Evolutionary conservation across 2,329 filamentous ascomycete genomes (phyloP).

Genomic region (Cercospora citrullina): DNA sequence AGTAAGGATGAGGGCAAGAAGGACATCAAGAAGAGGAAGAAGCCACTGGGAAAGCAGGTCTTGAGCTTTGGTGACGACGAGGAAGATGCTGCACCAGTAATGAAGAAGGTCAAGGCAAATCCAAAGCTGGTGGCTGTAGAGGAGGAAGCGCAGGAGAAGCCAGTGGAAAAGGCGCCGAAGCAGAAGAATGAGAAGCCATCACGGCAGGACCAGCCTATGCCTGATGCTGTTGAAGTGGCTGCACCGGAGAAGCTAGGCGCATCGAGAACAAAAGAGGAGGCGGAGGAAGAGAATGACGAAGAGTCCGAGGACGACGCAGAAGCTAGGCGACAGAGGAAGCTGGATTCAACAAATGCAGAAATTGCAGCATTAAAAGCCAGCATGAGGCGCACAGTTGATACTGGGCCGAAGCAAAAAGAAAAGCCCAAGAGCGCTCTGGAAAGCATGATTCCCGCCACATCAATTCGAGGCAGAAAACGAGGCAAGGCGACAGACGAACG

Average conservation of each 20-base stretch:
- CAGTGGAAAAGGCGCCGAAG: conserved; percentile 26
- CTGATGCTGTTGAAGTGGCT: conserved; percentile 12
- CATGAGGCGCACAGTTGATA: conserved; percentile 64
- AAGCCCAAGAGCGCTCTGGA: conserved; percentile 69
- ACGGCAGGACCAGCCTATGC: conserved; percentile 20
- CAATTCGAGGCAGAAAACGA: conserved; percentile 69
- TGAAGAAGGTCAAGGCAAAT: conserved; percentile 79
- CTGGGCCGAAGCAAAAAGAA: conserved; percentile 47
- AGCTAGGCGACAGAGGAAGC: conserved; percentile 27
- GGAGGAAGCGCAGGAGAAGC: conserved; percentile 31
- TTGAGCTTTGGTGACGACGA: conserved; percentile 74
- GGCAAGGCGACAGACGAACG: conserved; percentile 53
- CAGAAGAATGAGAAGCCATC: conserved; percentile 25
- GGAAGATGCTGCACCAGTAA: conserved; percentile 60
- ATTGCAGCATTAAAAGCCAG: conserved; percentile 79
- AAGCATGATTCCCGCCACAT: conserved; percentile 70
- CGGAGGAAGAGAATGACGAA: conserved; percentile 26
- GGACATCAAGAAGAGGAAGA: conserved; percentile 64
- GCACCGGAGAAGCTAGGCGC: conserved; percentile 2
- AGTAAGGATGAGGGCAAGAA: conserved; percentile 50
- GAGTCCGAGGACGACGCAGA: conserved; percentile 26
- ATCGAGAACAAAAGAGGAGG: neutral
- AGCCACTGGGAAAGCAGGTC: conserved; percentile 72
- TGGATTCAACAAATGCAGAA: conserved; percentile 75
- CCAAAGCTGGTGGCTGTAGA: conserved; percentile 64